Evolutionary conservation across 192 early-diverging fungal species (phyloP), one percentile per base, ranked within the genome.

Genomic region (Coemansia sp.): DNA sequence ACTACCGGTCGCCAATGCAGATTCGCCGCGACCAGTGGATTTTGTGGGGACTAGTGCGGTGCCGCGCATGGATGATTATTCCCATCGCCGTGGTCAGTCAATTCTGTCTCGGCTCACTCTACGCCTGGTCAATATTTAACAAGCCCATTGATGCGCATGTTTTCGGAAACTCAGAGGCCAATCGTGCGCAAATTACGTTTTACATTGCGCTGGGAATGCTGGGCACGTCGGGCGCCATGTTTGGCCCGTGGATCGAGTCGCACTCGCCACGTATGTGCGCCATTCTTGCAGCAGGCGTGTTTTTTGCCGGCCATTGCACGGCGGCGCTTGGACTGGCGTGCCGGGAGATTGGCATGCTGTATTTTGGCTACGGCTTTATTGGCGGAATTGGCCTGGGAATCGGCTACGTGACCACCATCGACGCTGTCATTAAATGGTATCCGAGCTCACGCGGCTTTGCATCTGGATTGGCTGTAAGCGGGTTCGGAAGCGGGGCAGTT

Each of bases 241-340:
- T 89, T 52, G 91, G 91, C 6, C 91, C 91, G 0, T 92, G 91
- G 91, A 80, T 92, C 55, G 91, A 92, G 71, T 85, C 88, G 37
- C 84, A 85, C 59, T 87, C 88, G 26, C 91, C 91, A 22, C 82
- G 86, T n/a, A 80, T 83, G 72, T 87, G 86, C 47, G 80, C 88
- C 1, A 48, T 87, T 12, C 66, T 91, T 11, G 91, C 87, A 7
- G 82, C 87, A 5, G 48, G 69, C 11, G 68, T 92, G 21, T 92
- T 90, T 69, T 88, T 86, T 61, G 26, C 85, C 27, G 91, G 89
- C 0, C 86, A 92, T 62, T 83, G 90, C 59, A 59, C 90, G 17
- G 82, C 89, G 3, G 82, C 87, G 23, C 68, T 91, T 23, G 88
- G 84, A 25, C 74, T 86, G 26, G 75, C 83, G 48, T 74, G 84